Evolutionary conservation across 306 rosid species (phyloP).

Genomic region (Hippophae gyantsensis): DNA sequence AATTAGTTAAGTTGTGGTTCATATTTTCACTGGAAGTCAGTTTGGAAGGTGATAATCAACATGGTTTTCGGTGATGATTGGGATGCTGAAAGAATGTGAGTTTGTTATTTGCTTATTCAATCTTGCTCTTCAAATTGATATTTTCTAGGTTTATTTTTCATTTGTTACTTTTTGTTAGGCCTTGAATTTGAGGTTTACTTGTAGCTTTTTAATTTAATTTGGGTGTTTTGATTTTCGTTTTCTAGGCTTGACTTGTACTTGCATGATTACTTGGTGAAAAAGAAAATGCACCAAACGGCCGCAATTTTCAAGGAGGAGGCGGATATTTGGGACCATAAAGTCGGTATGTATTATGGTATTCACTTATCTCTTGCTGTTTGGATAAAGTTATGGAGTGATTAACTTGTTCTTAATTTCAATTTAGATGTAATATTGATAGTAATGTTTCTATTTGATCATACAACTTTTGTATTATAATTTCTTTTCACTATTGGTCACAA

Average conservation of each 20-base stretch:
- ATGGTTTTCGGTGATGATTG: too few relatives aligned
- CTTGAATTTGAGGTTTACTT: background rate
- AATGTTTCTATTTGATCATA: too few relatives aligned
- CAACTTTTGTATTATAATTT: too few relatives aligned
- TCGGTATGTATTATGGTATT: slow-evolving; percentile 15
- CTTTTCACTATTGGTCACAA: too few relatives aligned
- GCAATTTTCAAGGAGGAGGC: slow-evolving; percentile 37
- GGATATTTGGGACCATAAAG: background rate
- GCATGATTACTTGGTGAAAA: slow-evolving; percentile 43
- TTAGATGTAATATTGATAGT: background rate
- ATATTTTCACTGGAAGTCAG: too few relatives aligned
- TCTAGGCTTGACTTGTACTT: slow-evolving; percentile 30
- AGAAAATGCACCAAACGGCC: slow-evolving; percentile 30
- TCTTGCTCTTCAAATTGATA: too few relatives aligned
- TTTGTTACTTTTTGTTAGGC: background rate
- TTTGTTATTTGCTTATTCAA: too few relatives aligned
- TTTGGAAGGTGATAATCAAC: too few relatives aligned
- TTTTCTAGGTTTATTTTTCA: background rate
- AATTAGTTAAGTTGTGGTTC: too few relatives aligned
- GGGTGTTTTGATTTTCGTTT: background rate
- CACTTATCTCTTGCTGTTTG: background rate
- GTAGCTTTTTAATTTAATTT: background rate
- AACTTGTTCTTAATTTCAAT: background rate
- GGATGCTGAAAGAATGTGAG: too few relatives aligned
- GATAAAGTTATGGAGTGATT: background rate